Evolutionary conservation across 371 early-diverging fungal species (phyloP).

Genomic region (Lichtheimia ramosa): DNA sequence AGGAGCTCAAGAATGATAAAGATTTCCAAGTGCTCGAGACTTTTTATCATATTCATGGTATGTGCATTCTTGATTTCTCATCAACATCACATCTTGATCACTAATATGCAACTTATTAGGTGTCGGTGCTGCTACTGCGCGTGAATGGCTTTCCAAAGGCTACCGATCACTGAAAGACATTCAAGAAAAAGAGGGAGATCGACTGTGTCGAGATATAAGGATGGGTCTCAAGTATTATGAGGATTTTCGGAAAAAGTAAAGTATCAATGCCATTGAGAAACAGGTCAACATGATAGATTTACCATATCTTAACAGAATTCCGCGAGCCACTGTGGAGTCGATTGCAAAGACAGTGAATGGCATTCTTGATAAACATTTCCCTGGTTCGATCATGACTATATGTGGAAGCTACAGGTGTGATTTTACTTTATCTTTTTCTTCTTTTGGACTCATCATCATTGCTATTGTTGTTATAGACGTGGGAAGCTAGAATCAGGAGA

Average conservation of each 20-base stretch:
- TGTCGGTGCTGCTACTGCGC: slow-evolving; percentile 16
- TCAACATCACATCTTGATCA: too few relatives aligned
- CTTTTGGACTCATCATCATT: not conserved
- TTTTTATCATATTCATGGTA: slow-evolving; percentile 23
- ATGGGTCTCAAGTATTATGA: slow-evolving; percentile 22
- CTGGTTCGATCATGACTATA: slow-evolving; percentile 10
- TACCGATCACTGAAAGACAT: slow-evolving; percentile 16
- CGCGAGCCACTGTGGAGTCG: slow-evolving; percentile 15
- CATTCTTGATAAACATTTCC: slow-evolving; percentile 3
- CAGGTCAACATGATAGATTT: too few relatives aligned
- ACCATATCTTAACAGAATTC: slow-evolving; percentile 6
- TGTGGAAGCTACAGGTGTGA: slow-evolving; percentile 25
- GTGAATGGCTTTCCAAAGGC: slow-evolving; percentile 17
- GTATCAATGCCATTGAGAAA: not conserved
- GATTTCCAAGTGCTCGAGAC: slow-evolving; percentile 11
- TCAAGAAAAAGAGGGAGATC: slow-evolving; percentile 3
- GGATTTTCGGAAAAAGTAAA: slow-evolving; percentile 21
- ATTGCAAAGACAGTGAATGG: slow-evolving; percentile 2
- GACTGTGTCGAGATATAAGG: slow-evolving; percentile 12
- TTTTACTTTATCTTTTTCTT: not conserved
- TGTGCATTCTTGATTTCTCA: too few relatives aligned
- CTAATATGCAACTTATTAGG: slow-evolving; percentile 2
- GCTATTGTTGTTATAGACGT: slow-evolving; percentile 9
- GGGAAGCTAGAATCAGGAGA: slow-evolving; percentile 15
- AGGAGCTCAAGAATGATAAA: slow-evolving; percentile 7